Evolutionary conservation across 768 basidiomycete genomes (phyloP).

Genomic region (Xanthoconium purpureum): DNA sequence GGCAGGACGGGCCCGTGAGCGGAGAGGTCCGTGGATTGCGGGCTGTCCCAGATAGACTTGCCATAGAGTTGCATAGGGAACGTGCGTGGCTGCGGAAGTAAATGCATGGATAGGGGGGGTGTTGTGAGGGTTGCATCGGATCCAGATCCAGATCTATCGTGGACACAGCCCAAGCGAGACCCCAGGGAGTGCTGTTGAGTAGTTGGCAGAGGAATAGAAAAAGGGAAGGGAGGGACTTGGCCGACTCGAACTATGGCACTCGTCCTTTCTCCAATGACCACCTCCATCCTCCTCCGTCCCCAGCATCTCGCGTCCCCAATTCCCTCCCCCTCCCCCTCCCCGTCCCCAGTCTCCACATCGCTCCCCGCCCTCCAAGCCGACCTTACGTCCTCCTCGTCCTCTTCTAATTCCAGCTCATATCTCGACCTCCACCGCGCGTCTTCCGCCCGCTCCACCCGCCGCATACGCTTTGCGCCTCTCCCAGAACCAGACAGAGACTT

Average conservation of each 20-base stretch:
- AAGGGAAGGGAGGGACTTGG: slow-evolving; percentile 1
- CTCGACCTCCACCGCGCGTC: slow-evolving; percentile 11
- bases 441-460: slow-evolving; percentile 18
- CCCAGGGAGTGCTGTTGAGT: slow-evolving; percentile 15
- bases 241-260: slow-evolving; percentile 1
- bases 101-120: not conserved
- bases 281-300: slow-evolving; percentile 23
- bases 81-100: not conserved
- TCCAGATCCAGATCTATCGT: slow-evolving; percentile 18
- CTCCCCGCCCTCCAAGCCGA: slow-evolving; percentile 18
- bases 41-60: not conserved
- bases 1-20: not conserved
- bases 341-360: slow-evolving; percentile 5
- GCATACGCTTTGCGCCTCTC: slow-evolving; percentile 81
- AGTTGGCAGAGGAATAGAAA: slow-evolving; percentile 10
- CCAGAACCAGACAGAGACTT: slow-evolving; percentile 66
- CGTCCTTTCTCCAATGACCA: slow-evolving; percentile 14
- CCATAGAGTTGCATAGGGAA: not conserved
- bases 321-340: not conserved
- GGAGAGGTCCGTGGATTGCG: slow-evolving; percentile 2
- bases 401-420: slow-evolving; percentile 20
- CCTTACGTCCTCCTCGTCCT: slow-evolving; percentile 14
- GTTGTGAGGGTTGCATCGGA: not conserved
- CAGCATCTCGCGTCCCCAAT: not conserved
- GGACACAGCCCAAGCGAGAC: slow-evolving; percentile 26